Evolutionary conservation across 495 filamentous ascomycete species (phyloP).

Genomic region (Hypoxylon cercidicola): DNA sequence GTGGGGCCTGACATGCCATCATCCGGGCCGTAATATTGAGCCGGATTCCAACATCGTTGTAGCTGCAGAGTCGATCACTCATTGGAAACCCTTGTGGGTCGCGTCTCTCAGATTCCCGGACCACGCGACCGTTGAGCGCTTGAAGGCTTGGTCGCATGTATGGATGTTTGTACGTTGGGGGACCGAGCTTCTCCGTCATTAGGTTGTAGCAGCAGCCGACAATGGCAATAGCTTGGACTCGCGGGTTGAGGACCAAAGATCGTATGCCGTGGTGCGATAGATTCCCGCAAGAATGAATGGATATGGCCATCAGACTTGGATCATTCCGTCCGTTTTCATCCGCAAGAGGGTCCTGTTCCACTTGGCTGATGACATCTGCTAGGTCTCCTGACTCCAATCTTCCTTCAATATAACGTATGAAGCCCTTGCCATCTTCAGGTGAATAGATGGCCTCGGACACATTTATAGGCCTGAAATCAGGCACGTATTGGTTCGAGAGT

Average conservation of each 20-base stretch:
- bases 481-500: conserved; percentile 48
- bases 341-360: conserved; percentile 45
- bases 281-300: conserved; percentile 96
- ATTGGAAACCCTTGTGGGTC: conserved; percentile 95
- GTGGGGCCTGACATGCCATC: conserved; percentile 95
- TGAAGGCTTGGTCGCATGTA: conserved; percentile 71
- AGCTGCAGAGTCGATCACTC: conserved; percentile 75
- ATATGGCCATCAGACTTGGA: conserved; percentile 81
- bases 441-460: conserved; percentile 59
- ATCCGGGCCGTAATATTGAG: conserved; percentile 96
- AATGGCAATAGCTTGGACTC: conserved; percentile 87
- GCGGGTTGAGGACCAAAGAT: conserved; percentile 82
- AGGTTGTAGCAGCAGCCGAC: conserved; percentile 99
- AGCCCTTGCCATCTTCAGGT: conserved; percentile 66
- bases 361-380: conserved; percentile 61
- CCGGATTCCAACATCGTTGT: conserved; percentile 70
- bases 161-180: conserved; percentile 83
- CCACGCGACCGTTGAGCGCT: conserved; percentile 60
- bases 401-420: conserved; percentile 73
- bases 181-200: conserved; percentile 86
- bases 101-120: conserved; percentile 64
- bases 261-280: conserved; percentile 94
- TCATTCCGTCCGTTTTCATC: conserved; percentile 44
- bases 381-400: conserved; percentile 69
- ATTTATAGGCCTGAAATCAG: conserved; percentile 59